Percentiles rank a stretch among this genome's conserved stretches.
These are phyloP conservation scores for Neopestalotiopsis clavispora DNA, from an alignment of 2,329 filamentous ascomycete genomes.

Conservation along the genomic window DNA sequence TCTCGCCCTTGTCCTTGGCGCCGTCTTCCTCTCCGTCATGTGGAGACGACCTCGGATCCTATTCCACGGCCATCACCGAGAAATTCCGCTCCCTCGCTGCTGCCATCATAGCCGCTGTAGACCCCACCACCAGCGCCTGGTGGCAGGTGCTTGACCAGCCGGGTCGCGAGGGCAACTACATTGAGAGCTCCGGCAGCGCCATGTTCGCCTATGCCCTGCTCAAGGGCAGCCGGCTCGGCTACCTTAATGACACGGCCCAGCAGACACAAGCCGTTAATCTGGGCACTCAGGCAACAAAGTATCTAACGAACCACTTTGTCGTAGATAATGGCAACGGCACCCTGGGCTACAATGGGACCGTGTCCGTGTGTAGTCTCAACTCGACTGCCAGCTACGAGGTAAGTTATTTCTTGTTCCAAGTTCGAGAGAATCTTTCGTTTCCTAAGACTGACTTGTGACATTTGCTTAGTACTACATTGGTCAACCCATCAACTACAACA, in stretches of 20 bases:
- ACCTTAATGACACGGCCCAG: constrained; percentile 26
- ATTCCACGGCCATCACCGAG: constrained; percentile 21
- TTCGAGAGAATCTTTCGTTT: neutral
- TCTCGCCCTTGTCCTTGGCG: too few relatives aligned
- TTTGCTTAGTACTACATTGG: constrained; percentile 39
- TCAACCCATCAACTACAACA: constrained; percentile 42
- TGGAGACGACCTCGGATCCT: neutral
- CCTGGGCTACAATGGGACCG: constrained; percentile 41
- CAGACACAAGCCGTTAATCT: constrained; percentile 18
- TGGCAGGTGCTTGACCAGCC: constrained; percentile 41
- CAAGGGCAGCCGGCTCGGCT: constrained; percentile 41
- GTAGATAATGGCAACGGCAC: constrained; percentile 30
- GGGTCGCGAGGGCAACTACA: constrained; percentile 31
- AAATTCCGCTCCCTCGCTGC: constrained; percentile 29
- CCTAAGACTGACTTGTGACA: constrained; percentile 22
- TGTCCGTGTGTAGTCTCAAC: constrained; percentile 46
- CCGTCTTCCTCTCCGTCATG: too few relatives aligned
- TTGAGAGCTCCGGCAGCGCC: constrained; percentile 35
- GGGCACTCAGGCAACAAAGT: constrained; percentile 26
- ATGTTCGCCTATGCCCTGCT: constrained; percentile 41
- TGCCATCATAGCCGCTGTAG: constrained; percentile 30
- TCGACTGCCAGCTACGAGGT: constrained; percentile 43
- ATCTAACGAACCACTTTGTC: constrained; percentile 32
- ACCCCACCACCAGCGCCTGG: constrained; percentile 39
- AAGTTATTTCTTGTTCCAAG: constrained; percentile 19